Base-by-base conservation (phyloP, 768 basidiomycete genomes). In the Heimioporus sp. region DNA sequence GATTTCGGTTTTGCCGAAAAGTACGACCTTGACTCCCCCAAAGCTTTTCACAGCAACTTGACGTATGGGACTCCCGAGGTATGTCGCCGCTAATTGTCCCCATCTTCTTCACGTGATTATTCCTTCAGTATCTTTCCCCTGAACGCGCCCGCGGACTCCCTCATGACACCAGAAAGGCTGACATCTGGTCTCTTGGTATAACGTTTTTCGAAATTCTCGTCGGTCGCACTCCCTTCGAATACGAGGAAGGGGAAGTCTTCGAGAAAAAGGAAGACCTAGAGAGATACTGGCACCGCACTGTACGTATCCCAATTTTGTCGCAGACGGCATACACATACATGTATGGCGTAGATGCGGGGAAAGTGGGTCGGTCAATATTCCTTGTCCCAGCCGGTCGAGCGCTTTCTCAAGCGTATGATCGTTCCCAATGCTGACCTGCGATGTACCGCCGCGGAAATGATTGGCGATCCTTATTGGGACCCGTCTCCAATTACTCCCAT, bases 1-100 rank as follows among this genome's bases (percentile, higher is more conserved):
- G 97, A 98, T 69, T 99, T 97, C 62, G 96, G 97, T 1, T 99
- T 98, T 60, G 92, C 96, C 2, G 90, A 96, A 63, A 83, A 82
- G 57, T 94, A 94, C 64, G 86, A 91, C 56, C 62, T 79, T 39
- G 67, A 72, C 1, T 81, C 83, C 0, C 66, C 74, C 16, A 82
- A 81, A 17, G 85, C 88, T 1, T 92, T 93, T 73, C 82, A 85
- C 56, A 90, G 87, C 59, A 89, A 89, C 61, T 77, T 92, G 42
- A 82, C 90, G 1, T 90, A 90, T 64, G 96, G 94, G 6, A 98
- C 95, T 4, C 93, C 94, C 24, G 93, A 96, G 75, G 90, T 91
- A 65, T 52, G 54, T 47, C 12, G 28, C 17, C 43, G 10, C 44
- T n/a, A 7, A 17, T 35, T n/a, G 15, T 24, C 20, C 3, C 20